Base-by-base conservation (phyloP, 305 asterid genomes). In the Petunia hybrid region DNA sequence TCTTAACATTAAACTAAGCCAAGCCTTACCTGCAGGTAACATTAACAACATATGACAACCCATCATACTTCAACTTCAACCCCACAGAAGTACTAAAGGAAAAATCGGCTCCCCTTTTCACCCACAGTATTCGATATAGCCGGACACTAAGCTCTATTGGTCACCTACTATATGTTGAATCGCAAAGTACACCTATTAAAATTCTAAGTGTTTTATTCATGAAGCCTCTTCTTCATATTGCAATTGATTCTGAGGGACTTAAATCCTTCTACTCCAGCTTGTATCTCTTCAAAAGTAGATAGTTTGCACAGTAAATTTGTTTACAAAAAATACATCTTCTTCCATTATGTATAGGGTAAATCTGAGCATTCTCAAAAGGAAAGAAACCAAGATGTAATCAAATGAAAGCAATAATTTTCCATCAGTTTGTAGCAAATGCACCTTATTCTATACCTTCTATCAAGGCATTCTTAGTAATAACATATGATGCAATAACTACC, bases 401-500 rank as follows among this genome's bases (percentile, higher is more conserved):
- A 61, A 71, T 71, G n/a, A 71, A 45, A 35, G 35, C 61, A 46
- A 60, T 31, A 48, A 31, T 10, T 31, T 46, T n/a, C 51, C 10
- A 71, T 71, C 51, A 71, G 61, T 35, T 63, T 35, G 63, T 51
- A 51, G 64, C 35, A 74, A 53, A 74, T 36, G 14, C 78, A 74
- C 38, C 46, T 71, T 48, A 48, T 13, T 71, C 45, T 64, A 41
- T 14, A 14, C 38, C 46, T 9, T 55, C 79, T 67, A 68, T 77
- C 8, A 55, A 61, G 59, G 73, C 22, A 68, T 64, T 69, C 12
- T 6, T 80, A 7, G 55, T 60, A 42, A 42, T 48, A 78, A 79
- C 63, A 83, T 22, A 69, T 78, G 62, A 66, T 39, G 35, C 39
- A 48, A 31, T 1, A 13, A n/a, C 22, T 56, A 94, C 98, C 87